Base-by-base conservation (phyloP, 208 protist genomes). In the Sergeia podlipaevii region DNA sequence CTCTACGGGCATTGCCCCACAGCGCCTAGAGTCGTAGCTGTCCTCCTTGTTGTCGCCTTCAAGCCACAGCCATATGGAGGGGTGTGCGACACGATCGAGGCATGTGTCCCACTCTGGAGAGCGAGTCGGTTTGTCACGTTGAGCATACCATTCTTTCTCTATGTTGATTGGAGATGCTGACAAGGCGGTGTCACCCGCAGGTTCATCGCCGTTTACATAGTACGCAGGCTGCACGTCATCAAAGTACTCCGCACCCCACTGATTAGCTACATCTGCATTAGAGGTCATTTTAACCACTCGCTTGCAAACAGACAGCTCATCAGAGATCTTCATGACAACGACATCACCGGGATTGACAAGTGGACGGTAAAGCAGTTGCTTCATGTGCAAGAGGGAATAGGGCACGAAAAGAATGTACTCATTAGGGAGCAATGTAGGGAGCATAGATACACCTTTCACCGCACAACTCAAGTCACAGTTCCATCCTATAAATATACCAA, bases 31-130 rank as follows among this genome's bases (percentile, higher is more conserved):
- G 63, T 93, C 86, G 38, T 88, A 78, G 56, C 86, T 93, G 24
- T 85, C 64, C 0, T 2, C 13, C 8, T 63, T 68, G 64, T 93
- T 93, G 59, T 93, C 86, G 2, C 86, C 86, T 66, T 93, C 86
- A 10, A 93, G 51, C 86, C 86, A 93, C 2, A 93, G 41, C 76
- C 78, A 93, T 30, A 52, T 53, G 3, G 73, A 65, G 0, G 79
- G 66, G 4, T 77, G 43, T 2, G 47, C 21, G 23, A 80, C 54
- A 30, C 72, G 54, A 21, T 85, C 71, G 13, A 73, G 48, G 55
- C 79, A 89, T 0, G 56, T 59, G 61, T 93, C 86, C 82, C 86
- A 93, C 32, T 89, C 71, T 32, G 42, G 70, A 0, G 77, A 65
- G 20, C 77, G 73, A 6, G 67, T 36, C 1, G 62, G 37, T 21